Conservation (phyloP, 345 rosid genomes). For the Cardamine occulta region DNA sequence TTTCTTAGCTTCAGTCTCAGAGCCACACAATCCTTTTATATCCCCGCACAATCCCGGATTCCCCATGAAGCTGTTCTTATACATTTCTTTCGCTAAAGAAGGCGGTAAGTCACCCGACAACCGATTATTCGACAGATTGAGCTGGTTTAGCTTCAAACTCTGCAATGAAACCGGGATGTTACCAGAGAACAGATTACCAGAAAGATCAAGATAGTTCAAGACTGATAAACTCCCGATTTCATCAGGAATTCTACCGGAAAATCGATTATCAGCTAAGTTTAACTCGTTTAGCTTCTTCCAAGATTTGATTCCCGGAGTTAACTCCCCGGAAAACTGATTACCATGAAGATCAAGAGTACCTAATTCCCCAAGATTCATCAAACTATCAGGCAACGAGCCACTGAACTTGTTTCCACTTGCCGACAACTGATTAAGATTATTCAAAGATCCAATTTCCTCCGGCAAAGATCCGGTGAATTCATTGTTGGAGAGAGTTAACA, state of each 20-base stretch:
- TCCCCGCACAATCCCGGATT: conserved; percentile 86
- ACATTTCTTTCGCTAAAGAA: conserved; percentile 61
- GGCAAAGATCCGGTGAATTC: conserved; percentile 73
- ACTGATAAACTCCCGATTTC: conserved; percentile 71
- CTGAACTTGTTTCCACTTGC: conserved; percentile 64
- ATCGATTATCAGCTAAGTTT: conserved; percentile 61
- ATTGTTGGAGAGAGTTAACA: conserved; percentile 64
- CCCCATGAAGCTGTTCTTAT: conserved; percentile 70
- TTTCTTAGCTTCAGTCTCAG: conserved; percentile 50
- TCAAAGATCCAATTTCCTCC: conserved; percentile 69
- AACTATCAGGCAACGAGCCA: conserved; percentile 70
- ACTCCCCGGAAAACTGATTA: conserved; percentile 71
- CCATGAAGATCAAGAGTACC: conserved; percentile 77
- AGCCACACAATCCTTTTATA: conserved; percentile 65
- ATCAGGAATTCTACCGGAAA: conserved; percentile 69
- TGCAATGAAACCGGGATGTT: conserved; percentile 69
- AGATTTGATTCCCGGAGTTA: conserved; percentile 59
- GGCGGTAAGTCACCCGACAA: conserved; percentile 78
- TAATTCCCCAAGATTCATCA: conserved; percentile 60
- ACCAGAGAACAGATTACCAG: conserved; percentile 69
- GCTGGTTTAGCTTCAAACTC: conserved; percentile 87
- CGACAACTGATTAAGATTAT: conserved; percentile 58
- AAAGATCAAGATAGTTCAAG: conserved; percentile 91
- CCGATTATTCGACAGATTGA: conserved; percentile 76
- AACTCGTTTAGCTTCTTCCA: conserved; percentile 90